phyloP scores from a whole-genome alignment of 1,284 basidiomycete species.

The Ceratobasidium sp. region DNA sequence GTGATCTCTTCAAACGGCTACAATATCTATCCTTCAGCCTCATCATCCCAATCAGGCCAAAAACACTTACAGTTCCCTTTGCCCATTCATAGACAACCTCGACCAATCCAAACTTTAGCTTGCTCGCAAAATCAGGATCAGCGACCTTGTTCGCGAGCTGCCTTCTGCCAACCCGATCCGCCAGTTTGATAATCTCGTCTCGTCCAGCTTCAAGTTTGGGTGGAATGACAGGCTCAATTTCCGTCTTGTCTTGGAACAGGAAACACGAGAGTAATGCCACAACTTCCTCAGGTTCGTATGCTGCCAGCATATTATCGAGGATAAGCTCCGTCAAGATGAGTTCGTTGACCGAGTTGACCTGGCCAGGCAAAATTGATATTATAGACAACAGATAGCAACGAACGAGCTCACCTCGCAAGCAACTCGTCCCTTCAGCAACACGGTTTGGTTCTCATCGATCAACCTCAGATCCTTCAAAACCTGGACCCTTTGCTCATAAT shows the following conservation, averaged over 20 bases:
- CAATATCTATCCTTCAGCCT: not conserved
- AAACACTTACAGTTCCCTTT: constrained; percentile 82
- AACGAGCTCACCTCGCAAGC: constrained; percentile 86
- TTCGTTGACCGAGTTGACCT: constrained; percentile 98
- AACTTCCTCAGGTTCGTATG: constrained; percentile 93
- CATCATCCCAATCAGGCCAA: not conserved
- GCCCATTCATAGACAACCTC: constrained; percentile 99
- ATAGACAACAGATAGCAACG: not conserved
- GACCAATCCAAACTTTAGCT: constrained; percentile 87
- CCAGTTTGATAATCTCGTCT: constrained; percentile 78
- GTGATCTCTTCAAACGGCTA: constrained; percentile 97
- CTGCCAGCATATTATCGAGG: constrained; percentile 90
- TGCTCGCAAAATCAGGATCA: constrained; percentile 74
- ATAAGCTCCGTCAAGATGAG: constrained; percentile 97
- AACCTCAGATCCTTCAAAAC: constrained; percentile 93
- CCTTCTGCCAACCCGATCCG: constrained; percentile 80
- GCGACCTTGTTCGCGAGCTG: constrained; percentile 83
- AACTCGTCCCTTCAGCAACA: constrained; percentile 94
- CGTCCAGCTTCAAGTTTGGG: constrained; percentile 81
- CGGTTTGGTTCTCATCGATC: constrained; percentile 94
- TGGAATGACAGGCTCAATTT: constrained; percentile 81
- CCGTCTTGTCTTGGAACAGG: constrained; percentile 97
- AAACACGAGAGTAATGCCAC: constrained; percentile 97
- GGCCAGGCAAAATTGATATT: constrained; percentile 1
- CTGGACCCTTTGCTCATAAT: constrained; percentile 92